phyloP scores from a whole-genome alignment of 2,329 filamentous ascomycete genomes.

The Plenodomus biglobosus region DNA sequence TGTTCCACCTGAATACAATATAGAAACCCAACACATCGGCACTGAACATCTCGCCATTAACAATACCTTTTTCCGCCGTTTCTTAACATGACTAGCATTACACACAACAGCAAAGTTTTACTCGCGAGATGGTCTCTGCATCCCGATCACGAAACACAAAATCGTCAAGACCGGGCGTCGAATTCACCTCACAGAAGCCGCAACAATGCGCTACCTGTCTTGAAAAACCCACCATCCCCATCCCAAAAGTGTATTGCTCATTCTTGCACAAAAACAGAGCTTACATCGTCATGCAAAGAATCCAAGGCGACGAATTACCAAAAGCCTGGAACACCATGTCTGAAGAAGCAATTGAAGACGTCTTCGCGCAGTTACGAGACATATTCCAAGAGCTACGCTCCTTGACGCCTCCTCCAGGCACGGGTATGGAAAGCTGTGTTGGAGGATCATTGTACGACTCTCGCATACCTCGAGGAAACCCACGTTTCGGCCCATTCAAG shows the following conservation, averaged over 20 bases:
- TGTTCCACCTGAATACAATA: constrained; percentile 11
- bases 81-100: constrained; percentile 28
- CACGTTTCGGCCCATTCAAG: constrained; percentile 40
- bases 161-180: constrained; percentile 40
- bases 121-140: constrained; percentile 19
- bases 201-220: constrained; percentile 47
- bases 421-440: constrained; percentile 18
- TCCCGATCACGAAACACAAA: constrained; percentile 29
- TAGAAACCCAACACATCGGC: constrained; percentile 30
- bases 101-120: constrained; percentile 32
- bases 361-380: constrained; percentile 18
- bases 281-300: constrained; percentile 52
- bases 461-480: constrained; percentile 22
- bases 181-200: constrained; percentile 44
- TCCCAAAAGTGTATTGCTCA: constrained; percentile 50
- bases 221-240: constrained; percentile 48
- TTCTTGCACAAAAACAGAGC: constrained; percentile 47
- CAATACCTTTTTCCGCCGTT: constrained; percentile 28
- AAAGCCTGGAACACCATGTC: constrained; percentile 1
- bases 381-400: constrained; percentile 21
- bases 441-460: constrained; percentile 30
- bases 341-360: not conserved
- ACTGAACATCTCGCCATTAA: constrained; percentile 41
- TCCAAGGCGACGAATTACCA: constrained; percentile 33
- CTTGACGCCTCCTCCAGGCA: constrained; percentile 11